Evolutionary conservation across 2,329 filamentous ascomycete species (phyloP), one percentile per base, ranked within the genome.

Genomic region (Penicillium sp.): DNA sequence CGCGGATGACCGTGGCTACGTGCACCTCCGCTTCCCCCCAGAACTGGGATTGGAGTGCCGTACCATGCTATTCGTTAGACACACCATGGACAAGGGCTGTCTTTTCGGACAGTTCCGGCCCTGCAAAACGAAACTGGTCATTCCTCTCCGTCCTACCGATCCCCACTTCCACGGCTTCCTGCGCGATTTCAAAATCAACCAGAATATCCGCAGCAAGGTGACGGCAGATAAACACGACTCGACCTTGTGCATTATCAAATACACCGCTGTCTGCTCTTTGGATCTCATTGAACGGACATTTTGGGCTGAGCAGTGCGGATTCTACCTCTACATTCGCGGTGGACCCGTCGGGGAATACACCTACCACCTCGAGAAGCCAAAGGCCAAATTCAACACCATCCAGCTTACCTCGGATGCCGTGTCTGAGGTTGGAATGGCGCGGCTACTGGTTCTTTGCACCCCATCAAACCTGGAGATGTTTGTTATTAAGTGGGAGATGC

Each of bases 251-350:
- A 3, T 57, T 0, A 44, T 73, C 22, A 66, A 56, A n/a, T 76
- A 73, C 44, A 62, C 70, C 49, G 73, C 72, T 3, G 53, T 72
- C 10, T 77, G 74, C 57, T 73, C 69, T 0, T 44, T 77, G 30
- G 66, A 63, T 19, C 63, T 74, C 19, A 62, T 72, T 38, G 68
- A 74, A 28, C 70, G 69, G 38, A 66, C 63, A 37, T 71, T 76
- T 42, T 75, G 70, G 67, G 63, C 73, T 7, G 68, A 76, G 38
- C 68, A 65, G 53, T 77, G 75, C 50, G 69, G 67, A n/a, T 66
- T 76, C 37, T 53, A 56, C 19, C 54, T 77, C 30, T 59, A 68
- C 37, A 37, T 77, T 15, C 64, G 75, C 42, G 75, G 74, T 7
- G 75, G 74, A 1, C 75, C 73, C 19, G 65, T 70, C 0, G 70